Evolutionary conservation across 1,139 yeast species (phyloP), one percentile per base, ranked within the genome.

Genomic region (Lipomyces yarrowii): DNA sequence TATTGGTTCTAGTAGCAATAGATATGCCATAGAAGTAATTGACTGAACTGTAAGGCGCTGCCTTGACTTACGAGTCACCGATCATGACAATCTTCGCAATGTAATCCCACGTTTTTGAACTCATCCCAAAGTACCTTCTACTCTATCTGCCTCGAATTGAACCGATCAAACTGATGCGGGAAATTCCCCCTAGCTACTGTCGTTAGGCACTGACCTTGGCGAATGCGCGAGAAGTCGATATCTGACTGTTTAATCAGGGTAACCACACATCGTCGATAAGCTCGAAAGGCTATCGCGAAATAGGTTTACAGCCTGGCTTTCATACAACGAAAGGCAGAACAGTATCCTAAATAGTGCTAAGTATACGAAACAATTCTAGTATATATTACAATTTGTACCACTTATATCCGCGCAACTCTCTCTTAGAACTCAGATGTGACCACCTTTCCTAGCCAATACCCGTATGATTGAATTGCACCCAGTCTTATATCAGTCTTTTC

Each of bases 11-110:
- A 18, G 21, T 42, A 18, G 48, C 35, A 55, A 18, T 30, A 39
- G 54, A 13, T 18, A 39, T 15, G 8, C 23, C 23, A 30, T 11
- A 15, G 33, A 15, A 13, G 21, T 33, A 30, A n/a, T 33, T 57
- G 60, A 18, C 21, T 7, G 23, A 21, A 46, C 10, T 52, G n/a
- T 21, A 13, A 6, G 21, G 30, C 2, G 23, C 23, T n/a, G 13
- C 68, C 73, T 42, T 64, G 23, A 71, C 73, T 42, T 64, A 71
- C 73, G 74, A 72, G 55, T 72, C 74, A 33, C 74, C 74, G 15
- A 72, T 68, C 73, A 71, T 71, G 52, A 71, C 74, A 58, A 73
- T 70, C 60, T 73, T 73, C 60, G 75, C 75, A 30, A 73, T 73
- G 58, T 68, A 73, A 51, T 73, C 74, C 75, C 75, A 73, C 42